phyloP scores from a whole-genome alignment of 2,329 filamentous ascomycete species.

The Sporothrix curviconia region DNA sequence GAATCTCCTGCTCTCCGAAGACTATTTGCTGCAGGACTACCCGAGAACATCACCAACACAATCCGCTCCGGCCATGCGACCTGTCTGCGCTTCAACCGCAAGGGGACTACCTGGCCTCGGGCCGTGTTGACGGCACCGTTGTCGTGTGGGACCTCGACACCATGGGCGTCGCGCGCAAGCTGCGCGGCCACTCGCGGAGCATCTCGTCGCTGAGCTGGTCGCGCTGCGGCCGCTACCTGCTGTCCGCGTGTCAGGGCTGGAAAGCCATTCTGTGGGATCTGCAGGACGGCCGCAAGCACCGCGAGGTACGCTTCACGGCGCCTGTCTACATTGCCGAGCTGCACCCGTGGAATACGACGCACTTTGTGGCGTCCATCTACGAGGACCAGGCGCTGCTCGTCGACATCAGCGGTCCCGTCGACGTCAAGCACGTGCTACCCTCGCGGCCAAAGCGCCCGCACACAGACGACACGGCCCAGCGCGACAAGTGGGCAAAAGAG shows the following conservation, averaged over 20 bases:
- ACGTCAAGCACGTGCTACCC: slow-evolving; percentile 70
- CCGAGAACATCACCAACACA: slow-evolving; percentile 80
- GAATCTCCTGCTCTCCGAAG: slow-evolving; percentile 56
- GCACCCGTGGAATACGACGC: slow-evolving; percentile 76
- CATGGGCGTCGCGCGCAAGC: slow-evolving; percentile 88
- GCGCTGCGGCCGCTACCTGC: slow-evolving; percentile 77
- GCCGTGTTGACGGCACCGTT: slow-evolving; percentile 87
- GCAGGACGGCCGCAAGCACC: slow-evolving; percentile 59
- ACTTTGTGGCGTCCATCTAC: slow-evolving; percentile 87
- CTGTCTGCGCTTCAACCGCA: slow-evolving; percentile 80
- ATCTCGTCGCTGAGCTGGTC: slow-evolving; percentile 97
- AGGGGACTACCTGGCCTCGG: slow-evolving; percentile 92
- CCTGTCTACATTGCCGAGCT: slow-evolving; percentile 95
- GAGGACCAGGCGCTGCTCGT: slow-evolving; percentile 89
- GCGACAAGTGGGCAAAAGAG: slow-evolving; percentile 81
- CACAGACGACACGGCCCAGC: slow-evolving; percentile 61
- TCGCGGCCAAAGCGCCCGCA: slow-evolving; percentile 73
- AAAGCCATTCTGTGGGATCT: slow-evolving; percentile 95
- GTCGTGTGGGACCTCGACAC: slow-evolving; percentile 97
- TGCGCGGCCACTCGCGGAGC: slow-evolving; percentile 86
- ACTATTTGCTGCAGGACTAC: slow-evolving; percentile 69
- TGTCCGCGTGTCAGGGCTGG: slow-evolving; percentile 93
- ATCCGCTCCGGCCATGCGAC: slow-evolving; percentile 66
- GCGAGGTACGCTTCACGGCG: slow-evolving; percentile 84
- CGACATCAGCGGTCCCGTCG: slow-evolving; percentile 63